Evolutionary conservation across 139 green algal genomes (phyloP), one percentile per base, ranked within the genome.

Genomic region (Raphidocelis subcapitata): DNA sequence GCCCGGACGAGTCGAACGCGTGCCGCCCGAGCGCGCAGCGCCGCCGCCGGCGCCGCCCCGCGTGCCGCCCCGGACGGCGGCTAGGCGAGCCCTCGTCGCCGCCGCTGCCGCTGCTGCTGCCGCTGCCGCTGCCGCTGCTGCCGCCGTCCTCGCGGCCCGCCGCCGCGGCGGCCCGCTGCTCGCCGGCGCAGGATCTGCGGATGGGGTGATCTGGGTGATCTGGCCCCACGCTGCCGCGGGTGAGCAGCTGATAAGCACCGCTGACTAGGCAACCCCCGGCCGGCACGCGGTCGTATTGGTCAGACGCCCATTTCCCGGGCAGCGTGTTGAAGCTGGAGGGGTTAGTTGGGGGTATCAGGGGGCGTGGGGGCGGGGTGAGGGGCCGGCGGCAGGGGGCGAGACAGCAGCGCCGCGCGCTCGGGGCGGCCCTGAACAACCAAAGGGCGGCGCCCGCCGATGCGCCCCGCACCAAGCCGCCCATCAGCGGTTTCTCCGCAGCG

Each of bases 241-340:
- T 44, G 20, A 89, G 57, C 31, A 89, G 68, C 31, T 75, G 33
- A 64, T 89, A 85, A 21, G 81, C 81, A 31, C 77, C 81, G 52
- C 65, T 79, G 20, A n/a, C 33, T 0, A 80, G 57, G 2, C 14
- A 33, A 1, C 47, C 2, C 15, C 37, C 75, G 28, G 57, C 14
- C 8, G 37, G 32, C 24, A 73, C 67, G 8, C 12, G 41, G 41
- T n/a, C n/a, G n/a, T n/a, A n/a, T n/a, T n/a, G n/a, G n/a, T n/a
- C n/a, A n/a, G n/a, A n/a, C n/a, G n/a, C n/a, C n/a, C n/a, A n/a
- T n/a, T n/a, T n/a, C n/a, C n/a, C n/a, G n/a, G n/a, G 41, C 41
- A 49, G 8, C 41, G 41, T 49, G 41, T 49, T 49, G 41, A 49
- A 49, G 41, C 8, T 8, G 41, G 8, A 20, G 41, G 41, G 41